Base-by-base conservation (phyloP, 2,329 filamentous ascomycete genomes). In the Alternaria dauci region DNA sequence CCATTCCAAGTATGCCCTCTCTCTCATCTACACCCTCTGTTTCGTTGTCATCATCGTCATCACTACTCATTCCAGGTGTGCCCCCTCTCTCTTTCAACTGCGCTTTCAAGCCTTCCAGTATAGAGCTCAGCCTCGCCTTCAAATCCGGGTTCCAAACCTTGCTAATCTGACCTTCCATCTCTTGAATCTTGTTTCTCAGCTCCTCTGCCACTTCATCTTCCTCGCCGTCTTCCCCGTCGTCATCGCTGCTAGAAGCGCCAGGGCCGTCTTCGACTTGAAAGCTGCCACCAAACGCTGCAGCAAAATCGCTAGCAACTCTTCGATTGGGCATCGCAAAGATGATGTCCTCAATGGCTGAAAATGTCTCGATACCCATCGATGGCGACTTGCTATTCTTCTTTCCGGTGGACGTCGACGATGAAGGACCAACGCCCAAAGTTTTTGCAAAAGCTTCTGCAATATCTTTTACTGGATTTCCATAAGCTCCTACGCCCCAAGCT, bases 401-500 rank as follows among this genome's bases (percentile, higher is more conserved):
- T 48, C 59, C 47, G 80, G 79, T 52, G 38, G 39, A 23, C 8
- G 25, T 12, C 25, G 20, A 42, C 20, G 39, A 8, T 6, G 20
- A 18, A 36, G 44, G 16, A 5, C 5, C 20, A 5, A 61, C 59
- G 52, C 58, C 30, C 5, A 77, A 34, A 5, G 74, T 72, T 59
- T 77, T 81, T 60, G 78, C 80, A 83, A 88, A 90, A 0, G 84
- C 81, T 18, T 78, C 76, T 14, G 87, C 87, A 30, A 90, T 77
- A 72, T 89, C 86, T 1, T 76, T 76, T 0, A 88, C 82, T 0
- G 88, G 88, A 62, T 90, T 89, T 0, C 86, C 87, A 58, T 88
- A 87, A 0, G 86, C 86, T 3, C 88, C 88, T 61, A 87, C 89
- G 0, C 88, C 88, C 87, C 87, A 89, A 0, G 88, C 87, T 0